phyloP scores from a whole-genome alignment of 768 basidiomycete genomes.

The Tylopilus sp. region DNA sequence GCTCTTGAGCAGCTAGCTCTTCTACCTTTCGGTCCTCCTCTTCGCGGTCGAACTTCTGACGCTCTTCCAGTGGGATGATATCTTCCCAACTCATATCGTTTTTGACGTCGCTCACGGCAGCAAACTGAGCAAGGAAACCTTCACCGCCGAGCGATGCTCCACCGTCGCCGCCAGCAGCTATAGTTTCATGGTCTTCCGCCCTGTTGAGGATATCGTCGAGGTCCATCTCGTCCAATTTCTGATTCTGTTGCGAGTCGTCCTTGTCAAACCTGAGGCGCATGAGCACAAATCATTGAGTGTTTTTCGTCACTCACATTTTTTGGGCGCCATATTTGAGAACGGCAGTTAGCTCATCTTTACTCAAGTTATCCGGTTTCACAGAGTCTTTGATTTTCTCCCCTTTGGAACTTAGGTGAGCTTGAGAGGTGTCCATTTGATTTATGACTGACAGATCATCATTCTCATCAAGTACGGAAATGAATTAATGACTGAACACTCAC shows the following conservation, averaged over 20 bases:
- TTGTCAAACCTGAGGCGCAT: slow-evolving; percentile 81
- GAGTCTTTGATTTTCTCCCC: slow-evolving; percentile 59
- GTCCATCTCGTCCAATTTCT: slow-evolving; percentile 99
- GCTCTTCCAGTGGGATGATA: slow-evolving; percentile 92
- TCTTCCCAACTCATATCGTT: slow-evolving; percentile 99
- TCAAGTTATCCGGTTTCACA: slow-evolving; percentile 76
- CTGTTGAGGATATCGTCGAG: slow-evolving; percentile 96
- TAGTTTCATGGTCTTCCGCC: slow-evolving; percentile 96
- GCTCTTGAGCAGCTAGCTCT: slow-evolving; percentile 64
- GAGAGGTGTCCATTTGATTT: slow-evolving; percentile 99
- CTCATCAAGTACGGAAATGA: slow-evolving; percentile 6
- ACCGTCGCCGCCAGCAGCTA: slow-evolving; percentile 75
- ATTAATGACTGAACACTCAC: slow-evolving; percentile 51
- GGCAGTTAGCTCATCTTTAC: slow-evolving; percentile 94
- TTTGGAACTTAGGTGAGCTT: slow-evolving; percentile 89
- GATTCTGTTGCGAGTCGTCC: slow-evolving; percentile 87
- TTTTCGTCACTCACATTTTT: slow-evolving; percentile 67
- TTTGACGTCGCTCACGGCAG: slow-evolving; percentile 96
- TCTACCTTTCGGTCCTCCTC: slow-evolving; percentile 73
- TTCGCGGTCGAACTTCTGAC: slow-evolving; percentile 79
- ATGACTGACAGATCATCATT: slow-evolving; percentile 62
- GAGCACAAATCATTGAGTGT: slow-evolving; percentile 9
- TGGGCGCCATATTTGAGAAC: slow-evolving; percentile 99
- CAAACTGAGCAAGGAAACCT: slow-evolving; percentile 92
- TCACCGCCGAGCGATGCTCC: slow-evolving; percentile 97